phyloP scores from a whole-genome alignment of 345 rosid species.

The Triadica sebifera region DNA sequence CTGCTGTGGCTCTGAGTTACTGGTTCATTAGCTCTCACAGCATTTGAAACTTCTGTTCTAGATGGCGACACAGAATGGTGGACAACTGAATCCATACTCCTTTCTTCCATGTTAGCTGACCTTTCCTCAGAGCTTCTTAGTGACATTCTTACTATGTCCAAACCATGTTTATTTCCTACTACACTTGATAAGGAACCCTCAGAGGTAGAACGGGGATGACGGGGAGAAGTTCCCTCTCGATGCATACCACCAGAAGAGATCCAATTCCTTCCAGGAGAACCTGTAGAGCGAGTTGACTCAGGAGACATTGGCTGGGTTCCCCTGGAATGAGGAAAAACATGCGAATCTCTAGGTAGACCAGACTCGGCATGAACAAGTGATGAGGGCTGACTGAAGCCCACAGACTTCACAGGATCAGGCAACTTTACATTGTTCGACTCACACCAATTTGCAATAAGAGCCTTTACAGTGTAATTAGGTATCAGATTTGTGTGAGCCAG shows the following conservation, averaged over 20 bases:
- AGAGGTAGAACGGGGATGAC: constrained; percentile 59
- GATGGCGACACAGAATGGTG: constrained; percentile 50
- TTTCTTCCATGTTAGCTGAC: constrained; percentile 45
- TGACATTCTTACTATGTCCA: constrained; percentile 53
- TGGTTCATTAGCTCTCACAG: constrained; percentile 37
- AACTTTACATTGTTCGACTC: constrained; percentile 81
- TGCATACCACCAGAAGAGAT: constrained; percentile 39
- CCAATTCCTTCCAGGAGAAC: constrained; percentile 43
- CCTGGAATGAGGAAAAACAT: constrained; percentile 32
- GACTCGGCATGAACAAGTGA: constrained; percentile 58
- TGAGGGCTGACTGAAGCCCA: constrained; percentile 52
- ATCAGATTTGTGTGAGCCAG: constrained; percentile 72
- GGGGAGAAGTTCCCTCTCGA: constrained; percentile 51
- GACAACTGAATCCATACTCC: constrained; percentile 40
- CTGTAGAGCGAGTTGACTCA: constrained; percentile 45
- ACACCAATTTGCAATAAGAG: constrained; percentile 91
- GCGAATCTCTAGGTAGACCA: constrained; percentile 32
- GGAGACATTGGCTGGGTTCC: constrained; percentile 57
- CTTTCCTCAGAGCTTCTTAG: constrained; percentile 49
- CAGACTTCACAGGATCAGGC: constrained; percentile 66
- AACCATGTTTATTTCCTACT: constrained; percentile 48
- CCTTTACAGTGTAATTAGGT: constrained; percentile 97
- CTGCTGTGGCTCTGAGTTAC: constrained; percentile 50
- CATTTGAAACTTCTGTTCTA: constrained; percentile 45
- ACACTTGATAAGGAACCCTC: constrained; percentile 49